Conservation (phyloP, 768 basidiomycete genomes). For the Cystofilobasidium ferigula region DNA sequence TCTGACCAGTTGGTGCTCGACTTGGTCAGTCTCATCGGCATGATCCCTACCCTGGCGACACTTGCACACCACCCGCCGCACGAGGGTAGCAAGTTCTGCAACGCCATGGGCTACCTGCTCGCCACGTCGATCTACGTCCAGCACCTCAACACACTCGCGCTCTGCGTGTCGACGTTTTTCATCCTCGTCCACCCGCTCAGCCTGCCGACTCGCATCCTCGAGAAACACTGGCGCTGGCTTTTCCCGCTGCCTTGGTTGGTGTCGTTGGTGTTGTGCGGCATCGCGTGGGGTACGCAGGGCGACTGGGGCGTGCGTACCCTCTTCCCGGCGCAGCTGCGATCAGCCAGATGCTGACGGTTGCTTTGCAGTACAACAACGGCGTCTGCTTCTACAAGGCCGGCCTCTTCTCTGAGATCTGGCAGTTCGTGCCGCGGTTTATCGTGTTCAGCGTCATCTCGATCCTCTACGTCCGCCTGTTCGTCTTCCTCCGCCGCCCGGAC, state of each 20-base stretch:
- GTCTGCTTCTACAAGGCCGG: conserved; percentile 21
- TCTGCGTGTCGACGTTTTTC: conserved; percentile 37
- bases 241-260: conserved; percentile 34
- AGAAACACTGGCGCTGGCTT: conserved; percentile 33
- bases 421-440: conserved; percentile 37
- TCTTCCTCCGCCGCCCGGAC: conserved; percentile 40
- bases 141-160: conserved; percentile 38
- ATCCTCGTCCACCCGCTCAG: conserved; percentile 39
- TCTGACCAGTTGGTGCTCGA: too few relatives aligned
- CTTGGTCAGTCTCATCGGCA: conserved; percentile 5
- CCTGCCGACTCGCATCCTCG: conserved; percentile 32
- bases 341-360: conserved; percentile 24
- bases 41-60: conserved; percentile 3
- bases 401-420: conserved; percentile 33
- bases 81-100: conserved; percentile 2
- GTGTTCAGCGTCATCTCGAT: conserved; percentile 36
- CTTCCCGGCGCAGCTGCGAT: conserved; percentile 32
- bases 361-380: conserved; percentile 10
- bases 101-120: conserved; percentile 17
- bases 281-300: conserved; percentile 34
- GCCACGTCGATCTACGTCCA: conserved; percentile 29
- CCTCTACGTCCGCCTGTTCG: conserved; percentile 36
- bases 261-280: conserved; percentile 28
- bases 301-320: conserved; percentile 8
- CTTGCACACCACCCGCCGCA: not conserved